Conservation (phyloP, 805 yeast species). For the Yarrowia hollandica region DNA sequence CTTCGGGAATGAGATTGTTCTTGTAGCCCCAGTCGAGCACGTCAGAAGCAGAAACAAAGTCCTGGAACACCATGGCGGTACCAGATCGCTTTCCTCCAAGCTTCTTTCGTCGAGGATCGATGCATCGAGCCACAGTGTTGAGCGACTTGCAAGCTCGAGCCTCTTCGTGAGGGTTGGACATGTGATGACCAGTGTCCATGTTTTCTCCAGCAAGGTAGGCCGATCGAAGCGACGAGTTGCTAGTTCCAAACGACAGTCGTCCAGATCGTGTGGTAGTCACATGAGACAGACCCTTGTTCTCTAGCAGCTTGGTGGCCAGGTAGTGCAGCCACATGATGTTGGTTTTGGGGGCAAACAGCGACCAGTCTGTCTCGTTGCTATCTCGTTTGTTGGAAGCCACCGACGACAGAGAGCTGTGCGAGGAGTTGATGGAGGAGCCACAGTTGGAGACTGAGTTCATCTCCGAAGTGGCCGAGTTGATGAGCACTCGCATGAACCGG, state of each 20-base stretch:
- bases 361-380: slow-evolving; percentile 48
- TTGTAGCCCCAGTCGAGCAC: slow-evolving; percentile 36
- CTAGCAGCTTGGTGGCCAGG: slow-evolving; percentile 52
- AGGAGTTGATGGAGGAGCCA: slow-evolving; percentile 17
- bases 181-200: not conserved
- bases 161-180: slow-evolving; percentile 31
- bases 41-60: slow-evolving; percentile 35
- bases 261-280: slow-evolving; percentile 34
- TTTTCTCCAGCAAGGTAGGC: slow-evolving; percentile 31
- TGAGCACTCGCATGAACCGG: slow-evolving; percentile 51
- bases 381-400: slow-evolving; percentile 10
- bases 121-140: slow-evolving; percentile 31
- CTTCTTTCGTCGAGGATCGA: slow-evolving; percentile 38
- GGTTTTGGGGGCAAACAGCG: slow-evolving; percentile 49
- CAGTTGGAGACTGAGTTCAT: not conserved
- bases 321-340: slow-evolving; percentile 68
- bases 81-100: slow-evolving; percentile 31
- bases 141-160: slow-evolving; percentile 34
- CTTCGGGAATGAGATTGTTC: slow-evolving; percentile 31
- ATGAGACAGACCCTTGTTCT: slow-evolving; percentile 43
- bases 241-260: slow-evolving; percentile 33
- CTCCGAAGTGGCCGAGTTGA: slow-evolving; percentile 13
- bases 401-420: slow-evolving; percentile 6
- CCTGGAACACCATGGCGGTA: slow-evolving; percentile 34
- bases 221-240: slow-evolving; percentile 33